These are phyloP conservation scores for Tylopilus sp. DNA, from an alignment of 768 basidiomycete genomes.

Conservation along the genomic window DNA sequence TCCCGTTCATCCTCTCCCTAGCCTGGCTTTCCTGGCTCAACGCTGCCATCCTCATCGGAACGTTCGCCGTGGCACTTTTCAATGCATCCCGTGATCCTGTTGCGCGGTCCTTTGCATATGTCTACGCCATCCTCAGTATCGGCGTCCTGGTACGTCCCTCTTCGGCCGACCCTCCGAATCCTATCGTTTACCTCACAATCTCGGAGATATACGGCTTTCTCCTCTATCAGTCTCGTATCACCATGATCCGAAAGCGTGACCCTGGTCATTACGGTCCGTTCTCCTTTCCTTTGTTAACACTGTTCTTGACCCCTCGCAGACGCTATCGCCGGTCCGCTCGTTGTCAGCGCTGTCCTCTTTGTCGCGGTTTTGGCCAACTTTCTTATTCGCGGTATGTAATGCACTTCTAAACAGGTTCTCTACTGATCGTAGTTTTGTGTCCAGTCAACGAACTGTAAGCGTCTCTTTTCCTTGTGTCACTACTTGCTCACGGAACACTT, in stretches of 20 bases:
- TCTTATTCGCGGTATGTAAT: conserved; percentile 67
- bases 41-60: conserved; percentile 77
- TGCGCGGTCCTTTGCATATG: conserved; percentile 74
- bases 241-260: conserved; percentile 86
- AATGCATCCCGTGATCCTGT: conserved; percentile 70
- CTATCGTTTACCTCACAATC: not conserved
- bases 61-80: conserved; percentile 83
- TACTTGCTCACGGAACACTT: not conserved
- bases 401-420: not conserved
- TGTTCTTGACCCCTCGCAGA: conserved; percentile 44
- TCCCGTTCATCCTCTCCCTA: conserved; percentile 27
- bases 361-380: conserved; percentile 87
- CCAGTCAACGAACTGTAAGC: conserved; percentile 62
- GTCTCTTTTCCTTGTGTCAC: not conserved
- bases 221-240: conserved; percentile 84
- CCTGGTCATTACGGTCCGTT: conserved; percentile 81
- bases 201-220: conserved; percentile 77
- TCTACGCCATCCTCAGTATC: conserved; percentile 78
- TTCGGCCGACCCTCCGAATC: not conserved
- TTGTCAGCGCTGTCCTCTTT: conserved; percentile 83
- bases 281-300: conserved; percentile 12
- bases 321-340: conserved; percentile 73
- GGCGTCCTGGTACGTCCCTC: conserved; percentile 49
- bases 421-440: conserved; percentile 3
- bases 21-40: conserved; percentile 95